A percentile compares a stretch with the other conserved stretches of the same genome.
phyloP scores from a whole-genome alignment of 202 grass and related monocot species.

The Miscanthus sacchariflorus region DNA sequence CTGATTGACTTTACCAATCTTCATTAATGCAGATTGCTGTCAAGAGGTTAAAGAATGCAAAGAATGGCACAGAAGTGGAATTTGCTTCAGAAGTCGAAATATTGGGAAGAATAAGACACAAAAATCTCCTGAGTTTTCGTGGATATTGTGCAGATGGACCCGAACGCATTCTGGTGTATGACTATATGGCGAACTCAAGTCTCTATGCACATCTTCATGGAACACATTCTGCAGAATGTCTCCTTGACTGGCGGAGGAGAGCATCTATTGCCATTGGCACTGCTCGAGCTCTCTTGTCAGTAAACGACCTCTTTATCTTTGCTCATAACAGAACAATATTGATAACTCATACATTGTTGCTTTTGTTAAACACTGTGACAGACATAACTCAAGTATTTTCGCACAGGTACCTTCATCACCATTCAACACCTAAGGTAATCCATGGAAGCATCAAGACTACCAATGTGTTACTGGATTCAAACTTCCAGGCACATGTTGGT shows the following conservation, averaged over 20 bases:
- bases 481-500: slow-evolving; percentile 66
- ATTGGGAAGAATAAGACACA: slow-evolving; percentile 77
- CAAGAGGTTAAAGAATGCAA: slow-evolving; percentile 70
- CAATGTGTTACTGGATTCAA: slow-evolving; percentile 73
- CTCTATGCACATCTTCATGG: slow-evolving; percentile 84
- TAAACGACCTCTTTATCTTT: slow-evolving; percentile 44
- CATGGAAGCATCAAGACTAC: slow-evolving; percentile 80
- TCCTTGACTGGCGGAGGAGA: slow-evolving; percentile 86
- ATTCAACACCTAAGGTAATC: slow-evolving; percentile 61
- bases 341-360: not conserved
- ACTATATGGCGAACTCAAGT: slow-evolving; percentile 79
- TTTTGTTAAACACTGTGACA: not conserved
- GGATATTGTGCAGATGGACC: slow-evolving; percentile 87
- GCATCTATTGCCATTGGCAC: slow-evolving; percentile 67
- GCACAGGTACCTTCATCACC: slow-evolving; percentile 72
- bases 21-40: slow-evolving; percentile 73
- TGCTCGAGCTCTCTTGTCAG: slow-evolving; percentile 69
- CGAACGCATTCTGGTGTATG: slow-evolving; percentile 78
- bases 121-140: slow-evolving; percentile 75
- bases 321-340: not conserved
- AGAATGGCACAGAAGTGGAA: slow-evolving; percentile 66
- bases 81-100: slow-evolving; percentile 76
- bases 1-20: slow-evolving; percentile 31
- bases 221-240: slow-evolving; percentile 62
- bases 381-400: slow-evolving; percentile 31